Percentiles rank a stretch among this genome's conserved stretches.
Evolutionary conservation across 2,329 filamentous ascomycete genomes (phyloP).

Genomic region (Xylariaceae sp.): DNA sequence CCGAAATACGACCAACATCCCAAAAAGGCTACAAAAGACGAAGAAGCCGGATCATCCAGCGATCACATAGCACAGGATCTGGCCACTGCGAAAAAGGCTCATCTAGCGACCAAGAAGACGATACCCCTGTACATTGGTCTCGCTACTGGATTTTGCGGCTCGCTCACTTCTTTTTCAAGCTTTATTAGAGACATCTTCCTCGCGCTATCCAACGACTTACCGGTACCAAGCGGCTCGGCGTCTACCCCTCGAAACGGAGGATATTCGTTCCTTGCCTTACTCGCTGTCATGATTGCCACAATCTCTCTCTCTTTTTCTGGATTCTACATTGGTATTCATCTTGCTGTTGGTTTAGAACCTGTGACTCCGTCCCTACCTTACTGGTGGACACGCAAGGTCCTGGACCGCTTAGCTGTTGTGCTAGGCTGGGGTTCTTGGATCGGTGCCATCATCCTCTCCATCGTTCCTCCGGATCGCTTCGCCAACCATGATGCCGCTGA

Average conservation of each 20-base stretch:
- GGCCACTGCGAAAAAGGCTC: conserved; percentile 51
- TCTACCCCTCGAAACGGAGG: conserved; percentile 61
- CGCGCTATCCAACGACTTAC: conserved; percentile 71
- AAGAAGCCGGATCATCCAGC: conserved; percentile 33
- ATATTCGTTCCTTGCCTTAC: conserved; percentile 77
- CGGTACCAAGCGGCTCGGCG: conserved; percentile 43
- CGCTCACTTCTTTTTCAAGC: conserved; percentile 84
- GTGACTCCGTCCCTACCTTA: conserved; percentile 61
- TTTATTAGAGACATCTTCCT: conserved; percentile 81
- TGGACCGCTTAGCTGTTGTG: conserved; percentile 64
- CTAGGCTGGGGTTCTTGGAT: conserved; percentile 76
- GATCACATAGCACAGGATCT: conserved; percentile 30
- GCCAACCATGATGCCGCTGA: conserved; percentile 41
- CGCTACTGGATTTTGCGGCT: conserved; percentile 83
- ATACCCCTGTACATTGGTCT: conserved; percentile 87
- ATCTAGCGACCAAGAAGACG: conserved; percentile 71
- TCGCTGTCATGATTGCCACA: conserved; percentile 73
- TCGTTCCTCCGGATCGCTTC: conserved; percentile 62
- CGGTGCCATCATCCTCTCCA: conserved; percentile 68
- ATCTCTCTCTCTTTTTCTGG: conserved; percentile 67
- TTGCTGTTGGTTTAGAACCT: conserved; percentile 62
- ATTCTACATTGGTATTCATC: conserved; percentile 70
- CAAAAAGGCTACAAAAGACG: conserved; percentile 36
- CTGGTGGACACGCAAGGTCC: conserved; percentile 50
- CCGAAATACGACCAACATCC: conserved; percentile 38